phyloP scores from a whole-genome alignment of 148 eudicot species.

The Chenopodium suecicum region DNA sequence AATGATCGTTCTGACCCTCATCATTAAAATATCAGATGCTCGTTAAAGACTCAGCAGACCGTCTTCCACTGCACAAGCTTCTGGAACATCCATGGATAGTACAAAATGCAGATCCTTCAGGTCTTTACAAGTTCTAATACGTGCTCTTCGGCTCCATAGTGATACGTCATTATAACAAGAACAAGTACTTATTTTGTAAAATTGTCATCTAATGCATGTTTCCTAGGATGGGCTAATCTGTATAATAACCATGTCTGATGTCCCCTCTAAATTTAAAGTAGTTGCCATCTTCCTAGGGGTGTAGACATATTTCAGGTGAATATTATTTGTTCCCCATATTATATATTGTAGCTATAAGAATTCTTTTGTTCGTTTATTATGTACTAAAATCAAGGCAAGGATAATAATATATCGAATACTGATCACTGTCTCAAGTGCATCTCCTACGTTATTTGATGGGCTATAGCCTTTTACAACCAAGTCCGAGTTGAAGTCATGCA shows the following conservation, averaged over 20 bases:
- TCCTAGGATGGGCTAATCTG: slow-evolving; percentile 7
- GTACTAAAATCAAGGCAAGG: neutral
- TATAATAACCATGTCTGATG: slow-evolving; percentile 15
- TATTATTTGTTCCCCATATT: slow-evolving; percentile 4
- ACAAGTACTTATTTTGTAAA: slow-evolving; percentile 3
- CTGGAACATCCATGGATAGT: slow-evolving; percentile 96
- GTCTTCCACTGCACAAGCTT: slow-evolving; percentile 85
- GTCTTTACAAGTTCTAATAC: slow-evolving; percentile 55
- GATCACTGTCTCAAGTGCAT: too few species aligned
- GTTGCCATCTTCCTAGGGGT: slow-evolving; percentile 11
- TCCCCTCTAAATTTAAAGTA: neutral
- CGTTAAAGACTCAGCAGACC: slow-evolving; percentile 73
- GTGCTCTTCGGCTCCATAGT: neutral
- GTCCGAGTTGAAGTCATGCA: too few species aligned
- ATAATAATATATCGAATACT: neutral
- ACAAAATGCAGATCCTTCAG: slow-evolving; percentile 90
- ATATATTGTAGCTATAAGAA: slow-evolving; percentile 20
- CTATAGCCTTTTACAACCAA: too few species aligned
- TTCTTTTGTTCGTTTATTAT: neutral
- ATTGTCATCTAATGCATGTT: neutral
- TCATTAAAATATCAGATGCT: slow-evolving; percentile 61
- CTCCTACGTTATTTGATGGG: too few species aligned
- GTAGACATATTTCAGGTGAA: slow-evolving; percentile 18
- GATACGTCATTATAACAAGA: slow-evolving; percentile 5
- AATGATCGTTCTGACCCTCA: neutral